Base-by-base conservation (phyloP, 805 yeast species). In the Candida awuae region DNA sequence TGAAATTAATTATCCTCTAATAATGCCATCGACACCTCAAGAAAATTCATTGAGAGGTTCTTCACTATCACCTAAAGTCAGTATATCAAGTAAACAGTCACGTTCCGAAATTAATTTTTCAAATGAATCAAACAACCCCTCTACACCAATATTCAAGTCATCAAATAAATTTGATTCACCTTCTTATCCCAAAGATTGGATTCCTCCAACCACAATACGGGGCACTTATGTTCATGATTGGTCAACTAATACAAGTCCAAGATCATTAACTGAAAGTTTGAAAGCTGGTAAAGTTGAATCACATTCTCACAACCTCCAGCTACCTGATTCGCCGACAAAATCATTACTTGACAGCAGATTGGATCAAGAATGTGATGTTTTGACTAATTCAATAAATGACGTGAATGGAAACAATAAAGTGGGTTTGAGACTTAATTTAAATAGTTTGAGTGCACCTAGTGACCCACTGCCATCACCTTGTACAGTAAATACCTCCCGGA, bases 171-270 rank as follows among this genome's bases (percentile, higher is more conserved):
- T 16, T 2, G 31, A 30, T 12, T 23, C 33, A 3, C 31, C 17
- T 8, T 18, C 35, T 1, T 21, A 10, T 32, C 25, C 34, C 4
- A 28, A 25, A 10, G 38, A 33, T 19, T 36, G 44, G 37, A 22
- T 15, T 6, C 39, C 48, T 4, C 37, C 54, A 10, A 49, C 56
- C 4, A 58, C 63, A 0, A 59, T 59, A 2, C 47, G 46, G 35
- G 63, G 63, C 2, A 58, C 59, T 3, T 51, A 49, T 33, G 48
- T 54, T 1, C 61, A 59, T 43, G 47, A 53, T 34, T 59, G 63
- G 63, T 32, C 42, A 13, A 16, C 18, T 6, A 35, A 41, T 34
- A 10, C n/a, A 3, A 39, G 42, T 22, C 38, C 39, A 4, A 27
- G 26, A 15, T 36, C 44, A 12, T 26, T 38, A 20, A 17, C 36